A percentile compares a stretch with the other conserved stretches of the same genome.
phyloP scores from a whole-genome alignment of 2,329 filamentous ascomycete species.

The Ploettnerulaceae sp. region DNA sequence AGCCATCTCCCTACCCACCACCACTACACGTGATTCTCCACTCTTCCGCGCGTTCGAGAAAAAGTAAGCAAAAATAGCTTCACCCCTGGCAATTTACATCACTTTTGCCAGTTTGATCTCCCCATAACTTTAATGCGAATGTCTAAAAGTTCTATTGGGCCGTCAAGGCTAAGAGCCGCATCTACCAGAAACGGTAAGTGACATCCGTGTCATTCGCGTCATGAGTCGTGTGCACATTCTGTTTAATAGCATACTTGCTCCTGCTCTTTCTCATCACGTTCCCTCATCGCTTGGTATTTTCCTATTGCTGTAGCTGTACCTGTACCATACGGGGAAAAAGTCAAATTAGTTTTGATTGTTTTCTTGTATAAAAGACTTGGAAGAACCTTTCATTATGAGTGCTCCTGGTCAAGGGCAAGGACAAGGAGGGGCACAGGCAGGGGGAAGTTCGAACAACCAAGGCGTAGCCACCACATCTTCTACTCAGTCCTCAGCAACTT shows the following conservation, averaged over 20 bases:
- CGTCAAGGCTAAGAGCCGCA: slow-evolving; percentile 15
- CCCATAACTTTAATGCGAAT: slow-evolving; percentile 13
- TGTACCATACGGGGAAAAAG: background rate
- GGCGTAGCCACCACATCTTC: slow-evolving; percentile 1
- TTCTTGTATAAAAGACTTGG: no score
- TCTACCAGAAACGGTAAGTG: slow-evolving; percentile 11
- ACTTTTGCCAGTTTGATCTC: slow-evolving; percentile 19
- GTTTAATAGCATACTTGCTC: slow-evolving; percentile 7
- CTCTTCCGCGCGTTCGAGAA: slow-evolving; percentile 6
- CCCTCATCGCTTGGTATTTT: slow-evolving; percentile 1
- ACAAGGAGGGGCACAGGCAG: slow-evolving; percentile 6
- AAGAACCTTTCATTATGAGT: slow-evolving; percentile 16
- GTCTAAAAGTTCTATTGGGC: background rate
- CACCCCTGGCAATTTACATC: slow-evolving; percentile 3
- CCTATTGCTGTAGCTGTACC: background rate
- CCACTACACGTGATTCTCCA: slow-evolving; percentile 10
- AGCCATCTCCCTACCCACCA: background rate
- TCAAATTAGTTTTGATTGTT: slow-evolving; percentile 1
- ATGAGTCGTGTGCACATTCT: slow-evolving; percentile 12
- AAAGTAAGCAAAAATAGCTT: slow-evolving; percentile 18
- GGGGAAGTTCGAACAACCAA: slow-evolving; percentile 7
- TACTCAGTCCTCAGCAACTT: slow-evolving; percentile 9
- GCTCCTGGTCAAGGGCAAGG: slow-evolving; percentile 10
- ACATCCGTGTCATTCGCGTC: slow-evolving; percentile 18
- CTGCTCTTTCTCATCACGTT: slow-evolving; percentile 1